phyloP scores from a whole-genome alignment of 176 grass and related monocot species.

The Hyparrhenia diplandra region DNA sequence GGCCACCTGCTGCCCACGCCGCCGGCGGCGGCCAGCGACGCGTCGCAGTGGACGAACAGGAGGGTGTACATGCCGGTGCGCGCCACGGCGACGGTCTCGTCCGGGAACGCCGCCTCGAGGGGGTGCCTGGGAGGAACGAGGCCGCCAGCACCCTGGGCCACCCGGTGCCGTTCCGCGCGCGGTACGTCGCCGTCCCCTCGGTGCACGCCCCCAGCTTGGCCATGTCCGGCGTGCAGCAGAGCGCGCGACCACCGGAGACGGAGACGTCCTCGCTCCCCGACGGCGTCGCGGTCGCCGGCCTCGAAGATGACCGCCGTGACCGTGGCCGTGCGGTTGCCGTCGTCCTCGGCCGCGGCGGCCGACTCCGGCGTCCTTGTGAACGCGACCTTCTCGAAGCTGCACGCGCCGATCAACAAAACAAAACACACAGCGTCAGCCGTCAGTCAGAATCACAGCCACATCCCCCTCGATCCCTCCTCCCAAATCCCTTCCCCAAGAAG shows the following conservation, averaged over 20 bases:
- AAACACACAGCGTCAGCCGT: background rate
- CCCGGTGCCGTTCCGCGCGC: constrained; percentile 19
- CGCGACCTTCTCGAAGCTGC: constrained; percentile 74
- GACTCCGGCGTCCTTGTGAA: constrained; percentile 52
- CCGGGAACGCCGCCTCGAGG: constrained; percentile 35
- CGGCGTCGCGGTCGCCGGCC: constrained; percentile 35
- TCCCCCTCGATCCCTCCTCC: too few species aligned
- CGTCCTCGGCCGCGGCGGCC: background rate
- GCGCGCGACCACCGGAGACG: constrained; percentile 29
- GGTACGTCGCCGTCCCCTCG: constrained; percentile 40
- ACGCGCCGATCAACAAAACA: constrained; percentile 2
- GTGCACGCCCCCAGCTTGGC: constrained; percentile 43
- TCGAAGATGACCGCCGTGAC: constrained; percentile 63
- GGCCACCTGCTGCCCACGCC: too few species aligned
- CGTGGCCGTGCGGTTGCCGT: constrained; percentile 34
- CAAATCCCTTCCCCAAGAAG: background rate
- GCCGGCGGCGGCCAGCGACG: constrained; percentile 14
- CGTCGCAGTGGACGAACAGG: constrained; percentile 67
- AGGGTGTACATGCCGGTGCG: constrained; percentile 84
- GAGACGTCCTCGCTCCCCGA: constrained; percentile 31
- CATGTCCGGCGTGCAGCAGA: constrained; percentile 71
- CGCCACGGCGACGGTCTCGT: constrained; percentile 50
- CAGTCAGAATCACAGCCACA: background rate
- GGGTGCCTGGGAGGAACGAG: constrained; percentile 28
- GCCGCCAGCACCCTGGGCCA: constrained; percentile 54